Evolutionary conservation across 2,329 filamentous ascomycete species (phyloP), one percentile per base, ranked within the genome.

Genomic region (Sclerotinia subarctica): DNA sequence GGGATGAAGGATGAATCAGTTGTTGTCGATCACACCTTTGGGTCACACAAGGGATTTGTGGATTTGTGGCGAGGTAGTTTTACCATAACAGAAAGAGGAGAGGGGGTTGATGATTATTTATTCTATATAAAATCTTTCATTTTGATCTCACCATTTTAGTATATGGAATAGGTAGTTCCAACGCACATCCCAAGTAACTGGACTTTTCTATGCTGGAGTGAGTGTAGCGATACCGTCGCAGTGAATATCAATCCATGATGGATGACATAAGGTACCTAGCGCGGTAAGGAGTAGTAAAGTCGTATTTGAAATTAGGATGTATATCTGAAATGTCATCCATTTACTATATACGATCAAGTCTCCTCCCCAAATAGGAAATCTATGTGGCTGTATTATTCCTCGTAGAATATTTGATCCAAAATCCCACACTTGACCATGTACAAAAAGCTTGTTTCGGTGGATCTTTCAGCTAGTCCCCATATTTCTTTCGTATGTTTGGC

Each of bases 1-100:
- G 59, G 59, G 59, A 63, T 63, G 59, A 38, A n/a, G 59, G 59
- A 63, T 63, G 59, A 38, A n/a, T 49, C 58, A 47, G 54, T 56
- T 38, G 53, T 56, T 57, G 32, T 35, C 32, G 29, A 56, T 56
- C 53, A 56, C 53, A 21, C 53, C n/a, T 56, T 38, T 35, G n/a
- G 53, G n/a, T 35, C 13, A 26, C 21, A n/a, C 59, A 63, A n/a
- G 21, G 52, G 53, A 32, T 56, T 32, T 56, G 52, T 35, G 52
- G 52, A 29, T 35, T 32, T 29, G 42, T 59, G 24, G 26, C 44
- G n/a, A 29, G 29, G 29, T 29, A n/a, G 26, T 47, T 46, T 46
- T 21, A 62, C 19, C 32, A 49, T 13, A 26, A 44, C 13, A 29
- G 19, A 42, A n/a, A 17, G 35, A 21, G 21, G 21, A 46, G 56